Conservation (phyloP, 2,329 filamentous ascomycete genomes). For the Botrytis elliptica region DNA sequence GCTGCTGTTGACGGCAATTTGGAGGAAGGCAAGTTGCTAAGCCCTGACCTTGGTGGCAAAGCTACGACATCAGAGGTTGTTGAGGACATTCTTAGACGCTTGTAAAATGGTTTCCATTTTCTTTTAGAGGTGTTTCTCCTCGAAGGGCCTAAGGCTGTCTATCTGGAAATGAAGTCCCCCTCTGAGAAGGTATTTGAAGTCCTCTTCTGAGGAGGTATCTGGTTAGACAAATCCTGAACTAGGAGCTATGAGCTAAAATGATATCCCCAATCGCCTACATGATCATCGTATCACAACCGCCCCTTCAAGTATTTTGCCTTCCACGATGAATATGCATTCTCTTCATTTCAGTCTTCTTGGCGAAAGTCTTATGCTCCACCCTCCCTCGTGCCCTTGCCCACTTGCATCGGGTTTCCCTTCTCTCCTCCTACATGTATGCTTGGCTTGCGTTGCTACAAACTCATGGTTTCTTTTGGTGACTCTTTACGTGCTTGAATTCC, state of each 20-base stretch:
- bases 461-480: background rate
- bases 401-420: background rate
- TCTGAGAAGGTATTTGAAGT: constrained; percentile 18
- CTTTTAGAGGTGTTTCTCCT: constrained; percentile 20
- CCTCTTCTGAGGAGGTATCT: constrained; percentile 16
- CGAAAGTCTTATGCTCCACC: background rate
- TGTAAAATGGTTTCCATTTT: constrained; percentile 52
- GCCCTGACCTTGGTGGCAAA: constrained; percentile 85
- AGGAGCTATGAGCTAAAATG: constrained; percentile 21
- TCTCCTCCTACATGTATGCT: background rate
- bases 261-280: constrained; percentile 13
- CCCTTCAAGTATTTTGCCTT: background rate
- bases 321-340: background rate
- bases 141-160: constrained; percentile 10
- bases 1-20: constrained; percentile 87
- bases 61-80: constrained; percentile 85
- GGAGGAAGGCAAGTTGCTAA: constrained; percentile 77
- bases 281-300: background rate
- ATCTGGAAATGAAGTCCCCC: constrained; percentile 14
- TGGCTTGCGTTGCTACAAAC: constrained; percentile 1
- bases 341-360: background rate
- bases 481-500: background rate
- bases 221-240: constrained; percentile 6
- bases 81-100: constrained; percentile 77
- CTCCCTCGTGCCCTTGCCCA: background rate